These are phyloP conservation scores for Hemisphaericaspora subhashii DNA, from an alignment of 1,139 yeast species.

Conservation along the genomic window DNA sequence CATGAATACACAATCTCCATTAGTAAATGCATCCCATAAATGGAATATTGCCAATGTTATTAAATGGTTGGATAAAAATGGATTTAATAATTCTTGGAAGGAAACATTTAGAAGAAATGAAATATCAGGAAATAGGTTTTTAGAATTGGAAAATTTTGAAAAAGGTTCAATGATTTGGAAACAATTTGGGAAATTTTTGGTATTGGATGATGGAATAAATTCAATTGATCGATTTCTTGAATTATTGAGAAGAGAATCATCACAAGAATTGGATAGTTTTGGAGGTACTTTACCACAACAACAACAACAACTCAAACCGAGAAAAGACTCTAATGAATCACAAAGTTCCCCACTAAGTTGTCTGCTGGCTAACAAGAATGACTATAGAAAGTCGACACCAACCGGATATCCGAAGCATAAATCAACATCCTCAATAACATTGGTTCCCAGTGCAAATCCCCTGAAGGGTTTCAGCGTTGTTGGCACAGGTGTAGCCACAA, in stretches of 20 bases:
- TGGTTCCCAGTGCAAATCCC: conserved; percentile 19
- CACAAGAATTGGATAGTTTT: conserved; percentile 10
- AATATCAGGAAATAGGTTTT: conserved; percentile 62
- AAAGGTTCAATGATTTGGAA: conserved; percentile 48
- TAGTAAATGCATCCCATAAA: conserved; percentile 22
- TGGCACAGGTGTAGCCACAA: neutral
- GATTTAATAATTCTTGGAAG: conserved; percentile 74
- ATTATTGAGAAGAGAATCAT: conserved; percentile 28
- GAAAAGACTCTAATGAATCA: conserved; percentile 22
- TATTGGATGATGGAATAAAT: conserved; percentile 44
- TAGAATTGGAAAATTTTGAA: conserved; percentile 70
- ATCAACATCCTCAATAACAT: conserved; percentile 23
- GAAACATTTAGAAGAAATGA: conserved; percentile 59
- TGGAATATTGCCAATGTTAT: conserved; percentile 74
- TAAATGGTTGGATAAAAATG: conserved; percentile 65
- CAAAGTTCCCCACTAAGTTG: conserved; percentile 16
- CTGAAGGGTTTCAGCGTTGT: neutral
- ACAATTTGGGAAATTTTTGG: conserved; percentile 42
- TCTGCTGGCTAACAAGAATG: conserved; percentile 19
- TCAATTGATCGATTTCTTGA: conserved; percentile 55
- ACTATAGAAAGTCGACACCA: conserved; percentile 36
- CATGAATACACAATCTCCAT: conserved; percentile 37
- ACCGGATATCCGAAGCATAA: conserved; percentile 24
- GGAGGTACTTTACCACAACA: neutral
- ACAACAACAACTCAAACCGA: conserved; percentile 3